Conservation (phyloP, 192 early-diverging fungal species). For the Gamsiella multidivaricata region DNA sequence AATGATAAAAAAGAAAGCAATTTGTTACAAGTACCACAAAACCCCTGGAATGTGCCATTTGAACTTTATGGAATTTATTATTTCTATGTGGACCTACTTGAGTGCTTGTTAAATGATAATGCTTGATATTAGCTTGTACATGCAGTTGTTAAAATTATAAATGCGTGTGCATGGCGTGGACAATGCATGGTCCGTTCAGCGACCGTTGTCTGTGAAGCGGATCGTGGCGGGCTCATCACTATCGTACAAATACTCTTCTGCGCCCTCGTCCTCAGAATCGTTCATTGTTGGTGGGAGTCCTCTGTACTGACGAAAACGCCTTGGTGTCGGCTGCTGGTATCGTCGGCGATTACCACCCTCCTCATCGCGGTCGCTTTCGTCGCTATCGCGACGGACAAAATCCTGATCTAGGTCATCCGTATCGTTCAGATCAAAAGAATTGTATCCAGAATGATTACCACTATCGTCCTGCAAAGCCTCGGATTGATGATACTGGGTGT, state of each 20-base stretch:
- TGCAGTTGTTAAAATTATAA: too few relatives aligned
- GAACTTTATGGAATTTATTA: not conserved
- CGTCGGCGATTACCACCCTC: not conserved
- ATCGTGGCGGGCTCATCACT: slow-evolving; percentile 47
- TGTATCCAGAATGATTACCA: slow-evolving; percentile 1
- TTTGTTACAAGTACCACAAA: slow-evolving; percentile 22
- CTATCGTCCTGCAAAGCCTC: not conserved
- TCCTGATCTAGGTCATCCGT: slow-evolving; percentile 17
- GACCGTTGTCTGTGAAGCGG: slow-evolving; percentile 18
- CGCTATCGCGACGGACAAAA: slow-evolving; percentile 30
- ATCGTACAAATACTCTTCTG: slow-evolving; percentile 49
- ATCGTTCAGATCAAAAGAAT: slow-evolving; percentile 15
- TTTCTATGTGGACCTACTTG: not conserved
- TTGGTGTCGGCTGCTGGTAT: slow-evolving; percentile 17
- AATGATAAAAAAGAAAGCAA: slow-evolving; percentile 24
- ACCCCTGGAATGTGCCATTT: not conserved
- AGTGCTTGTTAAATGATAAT: not conserved
- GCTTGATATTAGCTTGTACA: not conserved
- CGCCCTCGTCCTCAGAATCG: slow-evolving; percentile 21
- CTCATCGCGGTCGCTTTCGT: slow-evolving; percentile 12
- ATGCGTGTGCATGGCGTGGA: too few relatives aligned
- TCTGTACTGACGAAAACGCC: slow-evolving; percentile 22
- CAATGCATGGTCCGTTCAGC: slow-evolving; percentile 5
- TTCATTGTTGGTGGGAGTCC: not conserved
- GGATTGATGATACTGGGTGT: not conserved